phyloP scores from a whole-genome alignment of 306 rosid species.

The Oxytropis ochrocephala region DNA sequence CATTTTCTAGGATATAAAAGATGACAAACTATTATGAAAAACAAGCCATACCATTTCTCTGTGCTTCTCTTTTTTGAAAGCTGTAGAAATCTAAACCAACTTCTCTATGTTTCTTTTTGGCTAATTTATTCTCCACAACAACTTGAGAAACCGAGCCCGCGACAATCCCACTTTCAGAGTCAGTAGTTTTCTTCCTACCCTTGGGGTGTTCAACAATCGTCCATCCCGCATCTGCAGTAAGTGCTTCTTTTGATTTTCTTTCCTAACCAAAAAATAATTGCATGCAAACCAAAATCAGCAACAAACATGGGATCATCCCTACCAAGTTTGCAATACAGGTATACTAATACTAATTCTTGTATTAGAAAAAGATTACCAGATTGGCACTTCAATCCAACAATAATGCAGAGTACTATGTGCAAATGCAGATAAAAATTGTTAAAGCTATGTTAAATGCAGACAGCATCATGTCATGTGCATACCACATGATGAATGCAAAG shows the following conservation, averaged over 20 bases:
- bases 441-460: neutral
- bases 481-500: neutral
- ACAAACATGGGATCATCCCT: neutral
- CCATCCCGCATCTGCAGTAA: conserved; percentile 82
- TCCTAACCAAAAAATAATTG: conserved; percentile 38
- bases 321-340: no score
- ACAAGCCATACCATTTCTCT: conserved; percentile 64
- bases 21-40: neutral
- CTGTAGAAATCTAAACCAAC: conserved; percentile 78
- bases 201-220: conserved; percentile 77
- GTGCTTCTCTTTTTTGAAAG: conserved; percentile 83
- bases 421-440: no score
- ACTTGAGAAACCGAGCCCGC: conserved; percentile 82
- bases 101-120: conserved; percentile 60
- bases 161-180: conserved; percentile 69
- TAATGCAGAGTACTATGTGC: no score
- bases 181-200: conserved; percentile 87
- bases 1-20: neutral
- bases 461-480: neutral
- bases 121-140: conserved; percentile 50
- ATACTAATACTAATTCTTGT: no score
- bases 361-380: no score
- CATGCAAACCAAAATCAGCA: neutral
- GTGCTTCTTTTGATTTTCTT: conserved; percentile 64
- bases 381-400: no score